phyloP scores from a whole-genome alignment of 257 asterid species.

The Nicotiana tomentosiformis region DNA sequence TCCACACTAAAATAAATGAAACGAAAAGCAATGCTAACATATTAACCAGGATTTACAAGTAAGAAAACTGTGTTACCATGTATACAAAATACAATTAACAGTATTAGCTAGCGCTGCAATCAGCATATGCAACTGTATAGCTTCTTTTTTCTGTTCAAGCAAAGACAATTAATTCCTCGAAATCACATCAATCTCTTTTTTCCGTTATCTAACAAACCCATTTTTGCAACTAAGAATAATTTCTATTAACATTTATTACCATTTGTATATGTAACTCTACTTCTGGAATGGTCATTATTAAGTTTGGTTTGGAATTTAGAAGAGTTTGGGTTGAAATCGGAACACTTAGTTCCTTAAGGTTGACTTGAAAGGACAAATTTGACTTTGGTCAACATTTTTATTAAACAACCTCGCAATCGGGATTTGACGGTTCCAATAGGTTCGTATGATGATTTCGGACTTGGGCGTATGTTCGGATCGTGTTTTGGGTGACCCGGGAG shows the following conservation, averaged over 20 bases:
- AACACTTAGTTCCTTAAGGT: too few species aligned
- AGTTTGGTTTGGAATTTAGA: too few species aligned
- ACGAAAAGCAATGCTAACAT: not conserved
- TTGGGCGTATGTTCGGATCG: too few species aligned
- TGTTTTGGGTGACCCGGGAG: too few species aligned
- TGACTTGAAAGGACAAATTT: too few species aligned
- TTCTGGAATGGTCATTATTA: not conserved
- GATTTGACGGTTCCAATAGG: too few species aligned
- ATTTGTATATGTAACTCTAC: not conserved
- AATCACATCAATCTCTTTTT: not conserved
- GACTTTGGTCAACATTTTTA: too few species aligned
- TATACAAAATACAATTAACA: not conserved
- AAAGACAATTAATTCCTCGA: not conserved
- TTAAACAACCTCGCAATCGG: too few species aligned
- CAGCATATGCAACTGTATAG: not conserved
- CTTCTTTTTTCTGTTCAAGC: not conserved
- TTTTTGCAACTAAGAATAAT: too few species aligned
- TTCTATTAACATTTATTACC: not conserved
- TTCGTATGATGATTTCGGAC: too few species aligned
- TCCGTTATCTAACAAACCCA: not conserved
- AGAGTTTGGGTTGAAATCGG: too few species aligned
- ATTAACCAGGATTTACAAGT: not conserved
- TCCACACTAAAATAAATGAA: not conserved
- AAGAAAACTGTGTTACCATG: not conserved
- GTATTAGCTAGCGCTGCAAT: not conserved